Conservation (phyloP, 208 protist species). For the Trichomonas tenax region DNA sequence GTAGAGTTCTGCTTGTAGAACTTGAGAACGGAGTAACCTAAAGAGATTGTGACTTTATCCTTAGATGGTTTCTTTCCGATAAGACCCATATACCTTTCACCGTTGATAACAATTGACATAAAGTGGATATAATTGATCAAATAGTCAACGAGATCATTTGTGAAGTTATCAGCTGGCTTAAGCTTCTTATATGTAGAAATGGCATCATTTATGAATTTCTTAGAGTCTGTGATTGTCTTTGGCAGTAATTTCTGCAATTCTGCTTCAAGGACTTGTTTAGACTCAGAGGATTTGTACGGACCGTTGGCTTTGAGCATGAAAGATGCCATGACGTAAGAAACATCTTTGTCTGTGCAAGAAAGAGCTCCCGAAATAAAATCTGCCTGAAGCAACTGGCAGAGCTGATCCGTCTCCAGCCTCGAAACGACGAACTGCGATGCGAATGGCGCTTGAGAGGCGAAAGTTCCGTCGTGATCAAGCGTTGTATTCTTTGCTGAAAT, state of each 20-base stretch:
- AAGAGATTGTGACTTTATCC: background rate
- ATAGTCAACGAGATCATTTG: background rate
- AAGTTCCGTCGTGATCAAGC: background rate
- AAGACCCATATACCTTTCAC: background rate
- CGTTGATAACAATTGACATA: background rate
- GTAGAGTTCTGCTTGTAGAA: background rate
- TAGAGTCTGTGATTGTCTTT: background rate
- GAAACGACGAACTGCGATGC: background rate
- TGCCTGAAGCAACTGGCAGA: background rate
- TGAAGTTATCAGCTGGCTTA: background rate
- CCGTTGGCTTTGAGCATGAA: background rate
- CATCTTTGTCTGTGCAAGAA: background rate
- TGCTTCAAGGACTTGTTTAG: background rate
- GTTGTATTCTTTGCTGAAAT: too few relatives aligned
- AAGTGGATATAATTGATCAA: background rate
- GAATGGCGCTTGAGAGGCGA: background rate
- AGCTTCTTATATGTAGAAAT: background rate
- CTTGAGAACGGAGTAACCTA: background rate
- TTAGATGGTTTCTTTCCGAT: background rate
- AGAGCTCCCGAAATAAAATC: background rate
- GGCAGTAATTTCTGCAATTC: background rate
- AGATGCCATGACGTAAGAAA: background rate
- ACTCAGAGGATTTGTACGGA: background rate
- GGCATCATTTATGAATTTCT: background rate
- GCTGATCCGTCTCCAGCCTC: too few relatives aligned